Evolutionary conservation across 2,329 filamentous ascomycete species (phyloP).

Genomic region (Diaporthe australafricana): DNA sequence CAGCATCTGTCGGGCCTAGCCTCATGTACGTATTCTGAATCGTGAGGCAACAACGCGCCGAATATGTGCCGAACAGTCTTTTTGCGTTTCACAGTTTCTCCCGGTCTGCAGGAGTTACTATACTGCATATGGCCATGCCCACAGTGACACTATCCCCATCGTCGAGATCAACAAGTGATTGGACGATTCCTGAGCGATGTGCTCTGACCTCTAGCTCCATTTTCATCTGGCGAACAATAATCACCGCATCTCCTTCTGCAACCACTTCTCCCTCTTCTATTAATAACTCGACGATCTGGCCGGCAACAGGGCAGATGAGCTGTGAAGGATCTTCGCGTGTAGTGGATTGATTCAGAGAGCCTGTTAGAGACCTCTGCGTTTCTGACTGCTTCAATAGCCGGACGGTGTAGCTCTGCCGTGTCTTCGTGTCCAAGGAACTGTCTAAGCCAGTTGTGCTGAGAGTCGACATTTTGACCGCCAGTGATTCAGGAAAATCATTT

Average conservation of each 20-base stretch:
- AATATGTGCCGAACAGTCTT: background rate
- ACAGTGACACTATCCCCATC: conserved; percentile 66
- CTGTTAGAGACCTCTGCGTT: background rate
- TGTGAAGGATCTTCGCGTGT: background rate
- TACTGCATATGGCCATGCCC: conserved; percentile 57
- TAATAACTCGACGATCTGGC: conserved; percentile 69
- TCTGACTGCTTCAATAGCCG: conserved; percentile 24
- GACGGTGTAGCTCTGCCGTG: conserved; percentile 14
- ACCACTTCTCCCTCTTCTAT: conserved; percentile 64
- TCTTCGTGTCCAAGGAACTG: background rate
- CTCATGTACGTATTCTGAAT: background rate
- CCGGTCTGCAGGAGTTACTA: conserved; percentile 22
- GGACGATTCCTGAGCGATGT: conserved; percentile 57
- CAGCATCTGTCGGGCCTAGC: conserved; percentile 1
- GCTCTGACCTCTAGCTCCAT: conserved; percentile 75
- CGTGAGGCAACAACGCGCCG: background rate
- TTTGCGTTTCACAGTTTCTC: conserved; percentile 27
- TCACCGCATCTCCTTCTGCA: conserved; percentile 63
- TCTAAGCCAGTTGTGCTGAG: conserved; percentile 45
- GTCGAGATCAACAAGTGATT: conserved; percentile 65
- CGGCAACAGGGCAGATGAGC: conserved; percentile 52
- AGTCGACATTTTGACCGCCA: conserved; percentile 65
- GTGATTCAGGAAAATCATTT: conserved; percentile 66
- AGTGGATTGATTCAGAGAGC: background rate
- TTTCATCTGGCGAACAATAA: conserved; percentile 75